phyloP scores from a whole-genome alignment of 192 early-diverging fungal species.

The Backusella psychrophila region DNA sequence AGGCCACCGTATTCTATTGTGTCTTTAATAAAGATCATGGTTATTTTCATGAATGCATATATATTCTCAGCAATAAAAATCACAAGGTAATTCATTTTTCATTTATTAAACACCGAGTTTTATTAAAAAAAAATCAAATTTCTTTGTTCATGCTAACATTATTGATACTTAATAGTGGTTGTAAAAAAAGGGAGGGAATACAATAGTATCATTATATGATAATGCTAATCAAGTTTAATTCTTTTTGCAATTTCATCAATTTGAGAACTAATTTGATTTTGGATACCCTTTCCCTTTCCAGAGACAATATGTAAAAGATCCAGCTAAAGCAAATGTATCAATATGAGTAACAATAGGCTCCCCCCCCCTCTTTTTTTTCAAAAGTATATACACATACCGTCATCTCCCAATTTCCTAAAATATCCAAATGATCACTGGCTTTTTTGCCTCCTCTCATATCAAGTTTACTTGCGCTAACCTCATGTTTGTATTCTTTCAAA shows the following conservation, averaged over 20 bases:
- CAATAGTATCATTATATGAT: neutral
- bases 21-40: no score
- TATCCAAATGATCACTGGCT: conserved; percentile 84
- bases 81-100: neutral
- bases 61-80: no score
- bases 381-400: conserved; percentile 38
- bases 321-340: neutral
- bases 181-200: neutral
- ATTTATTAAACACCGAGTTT: neutral
- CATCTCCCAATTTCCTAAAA: conserved; percentile 77
- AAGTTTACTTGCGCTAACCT: conserved; percentile 48
- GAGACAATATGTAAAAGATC: conserved; percentile 32
- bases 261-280: conserved; percentile 20
- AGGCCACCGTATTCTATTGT: no score
- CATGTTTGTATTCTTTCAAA: conserved; percentile 68
- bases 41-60: neutral
- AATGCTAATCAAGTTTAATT: conserved; percentile 1
- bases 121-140: neutral
- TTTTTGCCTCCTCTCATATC: conserved; percentile 72
- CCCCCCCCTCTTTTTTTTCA: no score
- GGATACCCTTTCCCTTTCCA: conserved; percentile 11
- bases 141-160: neutral
- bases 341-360: neutral
- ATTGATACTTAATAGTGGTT: neutral
- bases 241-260: conserved; percentile 19